phyloP scores from a whole-genome alignment of 768 basidiomycete genomes.

The Lactifluus piperatus region DNA sequence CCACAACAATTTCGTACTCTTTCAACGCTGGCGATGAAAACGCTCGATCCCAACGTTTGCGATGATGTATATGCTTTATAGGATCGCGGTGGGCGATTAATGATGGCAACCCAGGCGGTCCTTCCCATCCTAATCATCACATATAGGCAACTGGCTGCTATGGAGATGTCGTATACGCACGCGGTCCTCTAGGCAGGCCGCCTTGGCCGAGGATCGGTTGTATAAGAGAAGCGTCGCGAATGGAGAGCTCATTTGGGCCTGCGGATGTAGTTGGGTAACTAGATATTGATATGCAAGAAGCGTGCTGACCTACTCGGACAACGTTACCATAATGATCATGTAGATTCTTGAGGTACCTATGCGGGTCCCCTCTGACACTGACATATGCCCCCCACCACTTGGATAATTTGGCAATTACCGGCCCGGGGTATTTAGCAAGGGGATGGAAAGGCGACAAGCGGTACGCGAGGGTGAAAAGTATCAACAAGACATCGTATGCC shows the following conservation, averaged over 20 bases:
- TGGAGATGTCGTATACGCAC: neutral
- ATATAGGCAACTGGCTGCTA: neutral
- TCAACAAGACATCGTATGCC: neutral
- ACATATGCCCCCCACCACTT: slow-evolving; percentile 33
- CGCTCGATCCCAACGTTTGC: slow-evolving; percentile 36
- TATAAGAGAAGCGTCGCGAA: slow-evolving; percentile 7
- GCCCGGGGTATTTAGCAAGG: slow-evolving; percentile 43
- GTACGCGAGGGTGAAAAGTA: slow-evolving; percentile 27
- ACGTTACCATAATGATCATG: slow-evolving; percentile 31
- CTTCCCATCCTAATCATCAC: slow-evolving; percentile 10
- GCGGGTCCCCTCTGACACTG: slow-evolving; percentile 30
- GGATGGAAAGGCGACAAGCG: slow-evolving; percentile 48
- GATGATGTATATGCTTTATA: slow-evolving; percentile 32
- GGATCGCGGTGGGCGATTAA: slow-evolving; percentile 31
- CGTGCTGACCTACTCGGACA: slow-evolving; percentile 30
- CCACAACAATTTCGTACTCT: slow-evolving; percentile 34
- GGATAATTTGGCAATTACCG: slow-evolving; percentile 34
- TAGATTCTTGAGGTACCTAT: slow-evolving; percentile 25
- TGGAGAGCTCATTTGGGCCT: slow-evolving; percentile 10
- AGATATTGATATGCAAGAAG: neutral
- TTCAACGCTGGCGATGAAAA: slow-evolving; percentile 36
- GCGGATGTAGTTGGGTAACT: neutral
- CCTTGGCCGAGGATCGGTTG: slow-evolving; percentile 7
- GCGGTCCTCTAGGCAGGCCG: slow-evolving; percentile 17
- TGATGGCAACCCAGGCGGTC: neutral